These are phyloP conservation scores for Stagonosporopsis cucurbitacearum DNA, from an alignment of 2,329 filamentous ascomycete genomes.

Conservation along the genomic window DNA sequence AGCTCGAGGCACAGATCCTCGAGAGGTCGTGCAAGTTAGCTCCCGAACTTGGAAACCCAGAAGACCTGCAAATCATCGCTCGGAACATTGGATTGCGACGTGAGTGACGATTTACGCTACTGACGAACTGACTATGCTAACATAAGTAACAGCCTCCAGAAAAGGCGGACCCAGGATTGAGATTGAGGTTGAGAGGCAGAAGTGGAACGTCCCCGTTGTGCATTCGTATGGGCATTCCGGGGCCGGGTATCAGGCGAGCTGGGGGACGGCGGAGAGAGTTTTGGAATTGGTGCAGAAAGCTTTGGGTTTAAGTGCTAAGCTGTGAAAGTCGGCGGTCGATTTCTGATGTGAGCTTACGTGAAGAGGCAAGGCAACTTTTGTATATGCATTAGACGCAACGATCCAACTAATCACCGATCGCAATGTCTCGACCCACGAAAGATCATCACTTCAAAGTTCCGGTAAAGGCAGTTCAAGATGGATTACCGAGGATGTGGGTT, in stretches of 20 bases:
- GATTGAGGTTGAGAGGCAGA: conserved; percentile 65
- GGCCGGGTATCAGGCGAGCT: conserved; percentile 70
- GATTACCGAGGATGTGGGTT: neutral
- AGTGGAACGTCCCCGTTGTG: conserved; percentile 62
- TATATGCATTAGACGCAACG: neutral
- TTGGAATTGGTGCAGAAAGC: conserved; percentile 49
- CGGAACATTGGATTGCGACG: conserved; percentile 82
- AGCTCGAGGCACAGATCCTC: conserved; percentile 83
- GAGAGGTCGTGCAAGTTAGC: conserved; percentile 70
- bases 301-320: conserved; percentile 29
- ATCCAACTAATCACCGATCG: neutral
- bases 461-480: neutral
- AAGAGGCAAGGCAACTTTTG: neutral
- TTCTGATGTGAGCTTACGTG: too few species aligned
- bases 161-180: conserved; percentile 78
- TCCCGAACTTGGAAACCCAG: conserved; percentile 70
- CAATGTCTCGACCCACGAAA: neutral
- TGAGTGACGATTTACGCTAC: conserved; percentile 23
- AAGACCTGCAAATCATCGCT: conserved; percentile 76
- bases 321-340: conserved; percentile 19
- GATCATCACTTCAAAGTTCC: neutral
- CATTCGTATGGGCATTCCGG: conserved; percentile 84
- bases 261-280: conserved; percentile 52
- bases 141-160: conserved; percentile 60
- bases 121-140: neutral